A percentile compares a stretch with the other conserved stretches of the same genome.
phyloP scores from a whole-genome alignment of 108 stramenopile species.

The Cyclotella choctawhatcheeana region DNA sequence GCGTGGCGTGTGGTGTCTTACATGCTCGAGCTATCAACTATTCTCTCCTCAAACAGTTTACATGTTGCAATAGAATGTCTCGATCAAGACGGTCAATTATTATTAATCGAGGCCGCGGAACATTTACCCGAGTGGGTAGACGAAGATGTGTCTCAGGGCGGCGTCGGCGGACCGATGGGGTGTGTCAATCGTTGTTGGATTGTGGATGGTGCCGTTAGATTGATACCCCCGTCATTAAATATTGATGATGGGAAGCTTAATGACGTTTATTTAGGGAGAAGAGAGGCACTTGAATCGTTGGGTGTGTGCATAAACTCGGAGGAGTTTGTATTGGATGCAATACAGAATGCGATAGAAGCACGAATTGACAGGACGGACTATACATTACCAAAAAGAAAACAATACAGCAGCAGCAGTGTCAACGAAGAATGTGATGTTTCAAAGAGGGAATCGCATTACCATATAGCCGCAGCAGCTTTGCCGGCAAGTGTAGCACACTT shows the following conservation, averaged over 20 bases:
- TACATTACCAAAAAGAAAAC: neutral
- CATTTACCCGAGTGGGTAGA: conserved; percentile 68
- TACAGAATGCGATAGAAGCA: too few species aligned
- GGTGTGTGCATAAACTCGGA: conserved; percentile 16
- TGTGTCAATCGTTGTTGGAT: conserved; percentile 71
- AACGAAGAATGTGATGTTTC: neutral
- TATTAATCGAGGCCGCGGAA: conserved; percentile 78
- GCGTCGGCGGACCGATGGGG: conserved; percentile 52
- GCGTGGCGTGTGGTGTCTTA: conserved; percentile 65
- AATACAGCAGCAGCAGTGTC: neutral
- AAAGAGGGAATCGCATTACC: conserved; percentile 25
- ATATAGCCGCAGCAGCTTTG: conserved; percentile 38
- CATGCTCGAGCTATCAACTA: conserved; percentile 44
- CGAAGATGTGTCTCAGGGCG: conserved; percentile 59
- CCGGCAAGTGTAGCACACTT: conserved; percentile 46
- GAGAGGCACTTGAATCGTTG: conserved; percentile 29
- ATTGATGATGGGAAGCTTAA: neutral
- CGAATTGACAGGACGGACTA: conserved; percentile 43
- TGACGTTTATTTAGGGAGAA: conserved; percentile 12
- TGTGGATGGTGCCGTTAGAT: conserved; percentile 56
- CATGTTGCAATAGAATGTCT: conserved; percentile 61
- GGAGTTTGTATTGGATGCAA: conserved; percentile 17
- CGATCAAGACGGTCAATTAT: conserved; percentile 75
- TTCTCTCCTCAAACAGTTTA: conserved; percentile 21
- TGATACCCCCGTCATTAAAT: conserved; percentile 48